Evolutionary conservation across 2,329 filamentous ascomycete genomes (phyloP).

Genomic region (Curvularia verruculosa): DNA sequence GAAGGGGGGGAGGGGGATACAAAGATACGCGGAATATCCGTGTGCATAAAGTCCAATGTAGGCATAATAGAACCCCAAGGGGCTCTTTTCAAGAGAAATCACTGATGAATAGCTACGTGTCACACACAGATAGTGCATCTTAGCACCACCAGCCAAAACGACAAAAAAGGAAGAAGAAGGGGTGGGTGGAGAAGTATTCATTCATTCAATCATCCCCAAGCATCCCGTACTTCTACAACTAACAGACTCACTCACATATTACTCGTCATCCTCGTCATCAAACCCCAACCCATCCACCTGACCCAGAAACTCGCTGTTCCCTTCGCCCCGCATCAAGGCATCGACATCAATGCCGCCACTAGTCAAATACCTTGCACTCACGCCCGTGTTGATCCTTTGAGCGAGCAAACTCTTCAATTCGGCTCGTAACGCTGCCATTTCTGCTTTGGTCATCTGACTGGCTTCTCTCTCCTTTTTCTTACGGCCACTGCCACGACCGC

Average conservation of each 20-base stretch:
- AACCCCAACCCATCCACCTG: slow-evolving; percentile 56
- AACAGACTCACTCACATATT: neutral
- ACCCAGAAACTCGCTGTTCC: slow-evolving; percentile 71
- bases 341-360: slow-evolving; percentile 83
- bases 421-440: slow-evolving; percentile 71
- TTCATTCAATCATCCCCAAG: no score
- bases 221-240: no score
- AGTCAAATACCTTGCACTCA: slow-evolving; percentile 85
- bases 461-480: slow-evolving; percentile 77
- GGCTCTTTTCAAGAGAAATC: no score
- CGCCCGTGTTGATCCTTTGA: slow-evolving; percentile 81
- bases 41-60: no score
- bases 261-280: slow-evolving; percentile 26
- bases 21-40: no score
- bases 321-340: slow-evolving; percentile 65
- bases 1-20: no score
- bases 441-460: slow-evolving; percentile 70
- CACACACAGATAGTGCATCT: no score
- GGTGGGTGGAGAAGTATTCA: no score
- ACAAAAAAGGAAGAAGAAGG: no score
- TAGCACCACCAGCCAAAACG: no score
- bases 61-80: no score
- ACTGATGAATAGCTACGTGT: no score
- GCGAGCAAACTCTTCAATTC: slow-evolving; percentile 74
- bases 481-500: slow-evolving; percentile 70